Base-by-base conservation (phyloP, 805 yeast genomes). In the Metschnikowia continentalis region DNA sequence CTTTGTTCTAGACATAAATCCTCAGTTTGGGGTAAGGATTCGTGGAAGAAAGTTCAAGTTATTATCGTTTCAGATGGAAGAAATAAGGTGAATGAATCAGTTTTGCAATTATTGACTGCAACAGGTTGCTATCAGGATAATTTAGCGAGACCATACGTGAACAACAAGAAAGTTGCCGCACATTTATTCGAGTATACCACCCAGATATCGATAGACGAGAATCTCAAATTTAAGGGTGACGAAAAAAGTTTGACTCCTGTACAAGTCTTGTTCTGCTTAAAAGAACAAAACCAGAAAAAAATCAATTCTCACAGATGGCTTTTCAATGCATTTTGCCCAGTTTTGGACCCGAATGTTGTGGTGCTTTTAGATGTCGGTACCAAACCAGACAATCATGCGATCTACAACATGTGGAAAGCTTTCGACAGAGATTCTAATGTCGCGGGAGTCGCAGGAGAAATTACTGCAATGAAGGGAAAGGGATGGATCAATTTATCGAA, bases 401-500 rank as follows among this genome's bases (percentile, higher is more conserved):
- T 92, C 23, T 95, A 94, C 63, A 94, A 92, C 60, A 74, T 94
- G 53, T 94, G 99, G 99, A 94, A 94, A 68, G 96, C 97, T 0
- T 94, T 94, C 68, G 99, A 94, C 67, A 79, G 83, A 59, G 97
- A 94, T 65, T 90, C 97, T 1, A 91, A 92, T 61, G 96, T 94
- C 48, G 99, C 97, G 0, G 99, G 99, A 55, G 99, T 96, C 1
- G 97, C 98, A 13, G 99, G 99, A 55, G 98, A 94, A 68, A 91
- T 94, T 64, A 87, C 87, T 55, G 90, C 98, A 0, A 86, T 92
- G 88, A 90, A 90, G 61, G 99, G 99, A 41, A 87, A 83, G 60
- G 86, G 83, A 30, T 90, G 97, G 80, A 61, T 72, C 22, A 89
- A 91, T 56, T 73, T 94, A 54, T 66, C 88, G 20, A 92, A 92